These are phyloP conservation scores for Brassica hybrid DNA, from an alignment of 441 rosid genomes.

Conservation along the genomic window DNA sequence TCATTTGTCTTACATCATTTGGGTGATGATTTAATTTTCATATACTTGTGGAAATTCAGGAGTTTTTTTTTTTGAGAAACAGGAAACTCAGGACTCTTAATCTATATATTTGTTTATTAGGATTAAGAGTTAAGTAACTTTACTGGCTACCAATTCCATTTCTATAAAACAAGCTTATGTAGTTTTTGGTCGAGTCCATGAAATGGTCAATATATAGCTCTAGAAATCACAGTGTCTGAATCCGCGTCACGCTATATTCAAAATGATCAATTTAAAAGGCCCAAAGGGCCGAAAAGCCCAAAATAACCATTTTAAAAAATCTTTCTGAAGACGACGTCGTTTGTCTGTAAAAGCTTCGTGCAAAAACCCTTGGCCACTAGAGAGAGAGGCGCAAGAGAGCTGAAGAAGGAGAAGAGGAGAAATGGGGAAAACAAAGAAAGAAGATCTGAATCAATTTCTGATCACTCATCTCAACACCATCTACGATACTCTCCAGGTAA, in stretches of 20 bases:
- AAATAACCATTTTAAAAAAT: neutral
- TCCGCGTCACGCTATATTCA: too few species aligned
- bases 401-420: conserved; percentile 32
- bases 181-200: neutral
- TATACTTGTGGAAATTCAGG: neutral
- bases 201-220: too few species aligned
- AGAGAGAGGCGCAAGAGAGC: conserved; percentile 5
- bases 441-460: conserved; percentile 58
- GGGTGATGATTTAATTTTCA: conserved; percentile 7
- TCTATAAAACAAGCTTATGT: neutral
- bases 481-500: conserved; percentile 84
- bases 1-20: conserved; percentile 14
- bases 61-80: too few species aligned
- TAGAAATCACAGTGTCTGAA: too few species aligned
- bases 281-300: neutral
- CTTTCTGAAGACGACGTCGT: conserved; percentile 31
- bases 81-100: too few species aligned
- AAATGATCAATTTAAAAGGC: neutral
- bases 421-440: conserved; percentile 71
- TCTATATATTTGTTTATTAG: neutral
- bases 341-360: neutral
- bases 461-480: conserved; percentile 66
- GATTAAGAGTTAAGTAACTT: neutral
- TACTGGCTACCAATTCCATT: neutral
- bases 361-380: conserved; percentile 22